Evolutionary conservation across 805 yeast genomes (phyloP).

Genomic region (Saturnispora halmiae): DNA sequence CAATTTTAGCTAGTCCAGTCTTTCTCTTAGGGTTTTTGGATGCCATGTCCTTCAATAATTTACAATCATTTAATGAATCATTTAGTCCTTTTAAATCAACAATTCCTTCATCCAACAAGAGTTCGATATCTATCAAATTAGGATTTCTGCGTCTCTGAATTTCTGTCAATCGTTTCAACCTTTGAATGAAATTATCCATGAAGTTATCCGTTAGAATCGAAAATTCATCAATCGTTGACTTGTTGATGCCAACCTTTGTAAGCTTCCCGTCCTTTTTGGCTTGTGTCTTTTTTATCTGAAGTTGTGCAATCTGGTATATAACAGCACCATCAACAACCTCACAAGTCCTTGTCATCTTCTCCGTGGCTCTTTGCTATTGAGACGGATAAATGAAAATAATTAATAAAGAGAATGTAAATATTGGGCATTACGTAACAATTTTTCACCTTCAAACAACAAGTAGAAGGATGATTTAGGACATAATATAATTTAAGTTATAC

Average conservation of each 20-base stretch:
- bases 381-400: neutral
- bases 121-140: slow-evolving; percentile 40
- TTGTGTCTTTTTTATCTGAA: neutral
- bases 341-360: neutral
- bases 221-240: slow-evolving; percentile 33
- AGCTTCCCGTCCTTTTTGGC: neutral
- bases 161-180: slow-evolving; percentile 43
- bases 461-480: no score
- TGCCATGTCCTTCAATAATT: slow-evolving; percentile 19
- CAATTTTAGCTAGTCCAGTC: slow-evolving; percentile 8
- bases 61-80: slow-evolving; percentile 24
- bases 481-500: no score
- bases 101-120: slow-evolving; percentile 36
- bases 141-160: slow-evolving; percentile 53
- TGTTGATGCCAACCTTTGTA: neutral
- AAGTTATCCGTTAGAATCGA: slow-evolving; percentile 29
- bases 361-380: no score
- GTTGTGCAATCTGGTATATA: neutral
- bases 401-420: no score
- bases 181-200: slow-evolving; percentile 31
- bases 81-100: slow-evolving; percentile 34
- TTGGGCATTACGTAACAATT: no score
- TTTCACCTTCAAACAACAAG: no score
- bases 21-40: neutral
- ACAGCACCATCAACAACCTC: slow-evolving; percentile 1